Base-by-base conservation (phyloP, 192 early-diverging fungal genomes). In the Irineochytrium annulatum region DNA sequence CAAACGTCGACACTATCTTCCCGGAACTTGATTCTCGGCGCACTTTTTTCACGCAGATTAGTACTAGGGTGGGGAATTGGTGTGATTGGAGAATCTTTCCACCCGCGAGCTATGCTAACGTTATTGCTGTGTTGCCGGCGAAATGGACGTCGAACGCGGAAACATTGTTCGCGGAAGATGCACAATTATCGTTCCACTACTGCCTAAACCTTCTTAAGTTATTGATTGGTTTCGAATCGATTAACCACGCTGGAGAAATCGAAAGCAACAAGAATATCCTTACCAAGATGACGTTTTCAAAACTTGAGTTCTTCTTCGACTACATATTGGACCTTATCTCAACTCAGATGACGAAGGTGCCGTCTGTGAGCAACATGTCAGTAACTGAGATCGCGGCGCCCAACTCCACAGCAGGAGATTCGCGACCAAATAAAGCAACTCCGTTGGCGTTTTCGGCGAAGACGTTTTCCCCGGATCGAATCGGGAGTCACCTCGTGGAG, bases 261-360 rank as follows among this genome's bases (percentile, higher is more conserved):
- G n/a, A n/a, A n/a, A n/a, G n/a, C n/a, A n/a, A n/a, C n/a, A n/a
- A n/a, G n/a, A n/a, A n/a, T n/a, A n/a, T n/a, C n/a, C n/a, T n/a
- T n/a, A n/a, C n/a, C n/a, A n/a, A 41, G 11, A 41, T 41, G 11
- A 41, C 37, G n/a, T 13, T 8, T 41, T 41, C 37, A 14, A 52
- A 24, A 20, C 20, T 28, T 8, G 8, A 8, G 49, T 24, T 8
- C 49, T 52, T 24, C 49, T 52, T 28, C 22, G 49, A 52, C 37
- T 56, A 26, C 56, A 43, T 13, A 43, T 60, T 53, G 55, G 52
- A 43, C 52, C 24, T 6, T 20, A 8, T 52, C 8, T 52, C 49
- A 14, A 8, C n/a, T n/a, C 37, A 41, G 37, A n/a, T n/a, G 11
- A 13, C 37, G 37, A 41, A n/a, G 8, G 37, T n/a, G 11, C 37